Evolutionary conservation across 345 rosid genomes (phyloP), one percentile per base, ranked within the genome.

Genomic region (Gynandropsis gynandra): DNA sequence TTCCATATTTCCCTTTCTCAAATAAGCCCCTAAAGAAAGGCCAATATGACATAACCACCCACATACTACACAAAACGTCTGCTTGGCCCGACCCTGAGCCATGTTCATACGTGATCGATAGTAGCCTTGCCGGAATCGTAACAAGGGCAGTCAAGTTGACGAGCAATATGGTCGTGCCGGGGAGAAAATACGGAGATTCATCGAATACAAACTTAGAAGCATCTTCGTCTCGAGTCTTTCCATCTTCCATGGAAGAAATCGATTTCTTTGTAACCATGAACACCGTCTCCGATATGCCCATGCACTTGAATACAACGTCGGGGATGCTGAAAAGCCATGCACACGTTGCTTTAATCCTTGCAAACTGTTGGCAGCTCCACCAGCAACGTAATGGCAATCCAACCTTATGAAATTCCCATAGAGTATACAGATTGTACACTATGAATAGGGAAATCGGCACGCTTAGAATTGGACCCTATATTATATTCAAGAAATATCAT

Each of bases 221-320:
- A 12, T 63, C 63, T 11, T 15, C n/a, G n/a, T n/a, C n/a, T n/a
- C n/a, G n/a, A n/a, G n/a, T n/a, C n/a, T n/a, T n/a, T n/a, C n/a
- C n/a, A n/a, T 42, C 0, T 42, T 59, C 44, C 1, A 40, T 5
- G 24, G 44, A n/a, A 16, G 67, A 45, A 5, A 34, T 48, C n/a
- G 74, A 15, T 32, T 82, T 85, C 38, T 55, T 75, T 0, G 87
- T 77, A 2, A 85, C 68, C 57, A 74, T 70, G 45, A 82, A 80
- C 0, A 61, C 71, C 3, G 68, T 65, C 3, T 72, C 77, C 0
- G 87, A 71, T 6, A 82, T 9, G 10, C 89, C 76, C 1, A 77
- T 46, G 36, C 74, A 46, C 69, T 79, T 71, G 42, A 74, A 63
- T 3, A 61, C 5, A 18, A 72, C 54, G 37, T 63, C 56, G 42